Evolutionary conservation across 352 stramenopile genomes (phyloP), one percentile per base, ranked within the genome.

Genomic region (Pythium oligandrum): DNA sequence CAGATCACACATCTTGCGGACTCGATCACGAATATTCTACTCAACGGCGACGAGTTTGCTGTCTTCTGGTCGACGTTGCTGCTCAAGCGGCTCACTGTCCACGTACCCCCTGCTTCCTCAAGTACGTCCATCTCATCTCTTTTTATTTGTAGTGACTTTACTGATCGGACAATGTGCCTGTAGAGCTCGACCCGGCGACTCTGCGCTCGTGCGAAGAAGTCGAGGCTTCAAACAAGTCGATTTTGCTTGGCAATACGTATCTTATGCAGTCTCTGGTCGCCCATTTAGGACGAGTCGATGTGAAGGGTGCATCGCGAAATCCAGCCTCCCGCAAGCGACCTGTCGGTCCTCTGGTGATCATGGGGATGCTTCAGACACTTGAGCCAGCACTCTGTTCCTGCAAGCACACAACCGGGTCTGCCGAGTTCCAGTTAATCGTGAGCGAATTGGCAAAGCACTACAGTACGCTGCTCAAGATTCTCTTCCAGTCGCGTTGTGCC

Each of bases 331-430:
- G 37, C 0, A 26, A 51, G 6, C 61, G 51, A 6, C 62, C 37
- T 46, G 63, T 75, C n/a, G 83, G 83, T 0, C 81, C 86, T 32
- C 74, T 98, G 39, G 86, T 96, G 39, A 72, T 97, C 48, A 96
- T 98, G 84, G 88, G 87, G 1, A 59, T 96, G 48, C 78, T 97
- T 40, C 78, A 96, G 53, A 93, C 93, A 11, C 68, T 98, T 0
- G 93, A 98, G 64, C 81, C 70, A 6, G 78, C 93, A 30, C 58
- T 98, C 10, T 97, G 88, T 57, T 97, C 88, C 6, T 78, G 80
- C 8, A 75, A 81, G 37, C 68, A 90, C 45, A 98, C 93, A 6
- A 98, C 90, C 35, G 71, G 62, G 6, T 62, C 75, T 2, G 68
- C 77, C 7, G 80, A 90, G 36, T 88, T 90, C 12, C 75, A 78